Evolutionary conservation across 192 early-diverging fungal species (phyloP), one percentile per base, ranked within the genome.

Genomic region (Coemansia sp.): DNA sequence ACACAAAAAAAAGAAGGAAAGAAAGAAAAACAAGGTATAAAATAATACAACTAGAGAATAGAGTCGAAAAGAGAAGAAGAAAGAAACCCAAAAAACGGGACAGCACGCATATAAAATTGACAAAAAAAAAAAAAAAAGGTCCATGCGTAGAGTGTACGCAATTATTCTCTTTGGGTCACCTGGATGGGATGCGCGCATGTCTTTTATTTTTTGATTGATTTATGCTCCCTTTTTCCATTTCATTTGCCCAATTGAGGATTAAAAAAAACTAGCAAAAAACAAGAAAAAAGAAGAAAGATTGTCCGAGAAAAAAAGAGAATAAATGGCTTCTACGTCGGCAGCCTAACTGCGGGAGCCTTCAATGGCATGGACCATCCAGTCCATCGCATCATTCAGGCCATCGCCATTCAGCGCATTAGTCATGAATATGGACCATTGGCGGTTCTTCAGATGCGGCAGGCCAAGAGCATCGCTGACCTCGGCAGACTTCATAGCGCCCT

Each of bases 391-490:
- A 54, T 87, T 90, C 59, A 99, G 75, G 5, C 97, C 97, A 64
- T 96, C 94, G 14, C 97, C 97, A 64, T 92, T 97, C 50, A 94
- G 87, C 19, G 97, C 97, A 72, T 90, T 92, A 49, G 95, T 97
- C 79, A 92, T 93, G 83, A 91, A 92, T 46, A 99, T 98, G 44
- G 90, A 88, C 95, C 96, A 99, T 71, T 93, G 91, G 58, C 97
- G 75, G 72, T 91, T 94, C 82, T 93, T 93, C 68, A 98, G 73
- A 32, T 87, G 86, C 13, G 89, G 89, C 76, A 99, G 77, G 7
- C 93, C 92, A 39, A 99, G 81, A 5, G 86, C 83, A 58, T 98
- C 92, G 11, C 92, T 90, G 5, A 99, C 91, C 81, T 98, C 92
- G 7, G 94, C 90, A 19, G 90, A 87, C 37, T 89, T 86, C 91